These are phyloP conservation scores for Globisporangium spinosum DNA, from an alignment of 352 stramenopile species.

Conservation along the genomic window DNA sequence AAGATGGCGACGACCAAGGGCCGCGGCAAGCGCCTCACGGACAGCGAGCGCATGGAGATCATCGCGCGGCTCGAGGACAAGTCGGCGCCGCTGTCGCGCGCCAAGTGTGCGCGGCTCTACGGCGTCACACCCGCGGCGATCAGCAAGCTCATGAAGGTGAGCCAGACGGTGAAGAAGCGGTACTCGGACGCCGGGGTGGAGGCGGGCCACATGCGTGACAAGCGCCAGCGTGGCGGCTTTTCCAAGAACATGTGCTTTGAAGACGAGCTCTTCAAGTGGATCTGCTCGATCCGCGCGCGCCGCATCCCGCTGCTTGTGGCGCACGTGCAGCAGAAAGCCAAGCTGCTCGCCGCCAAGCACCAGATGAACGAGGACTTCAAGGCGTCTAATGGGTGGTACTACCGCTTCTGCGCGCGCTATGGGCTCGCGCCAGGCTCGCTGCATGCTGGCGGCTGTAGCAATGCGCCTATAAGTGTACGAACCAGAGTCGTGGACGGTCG, in stretches of 20 bases:
- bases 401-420: constrained; percentile 70
- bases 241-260: constrained; percentile 56
- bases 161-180: constrained; percentile 62
- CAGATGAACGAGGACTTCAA: constrained; percentile 44
- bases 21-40: constrained; percentile 58
- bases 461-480: neutral
- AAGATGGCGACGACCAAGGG: constrained; percentile 30
- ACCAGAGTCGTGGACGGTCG: neutral
- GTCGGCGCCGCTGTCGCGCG: constrained; percentile 39
- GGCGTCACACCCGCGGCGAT: constrained; percentile 68
- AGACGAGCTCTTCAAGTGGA: constrained; percentile 67
- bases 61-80: constrained; percentile 63
- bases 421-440: constrained; percentile 41
- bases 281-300: constrained; percentile 44
- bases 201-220: constrained; percentile 30
- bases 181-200: constrained; percentile 49
- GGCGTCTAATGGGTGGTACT: constrained; percentile 77
- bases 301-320: constrained; percentile 46
- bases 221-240: constrained; percentile 62
- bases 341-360: constrained; percentile 38
- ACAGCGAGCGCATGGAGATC: constrained; percentile 76
- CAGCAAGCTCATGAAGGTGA: constrained; percentile 78
- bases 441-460: constrained; percentile 15
- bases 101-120: constrained; percentile 57
- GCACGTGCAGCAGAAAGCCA: constrained; percentile 57